Base-by-base conservation (phyloP, 495 filamentous ascomycete species). In the Poronia punctata region DNA sequence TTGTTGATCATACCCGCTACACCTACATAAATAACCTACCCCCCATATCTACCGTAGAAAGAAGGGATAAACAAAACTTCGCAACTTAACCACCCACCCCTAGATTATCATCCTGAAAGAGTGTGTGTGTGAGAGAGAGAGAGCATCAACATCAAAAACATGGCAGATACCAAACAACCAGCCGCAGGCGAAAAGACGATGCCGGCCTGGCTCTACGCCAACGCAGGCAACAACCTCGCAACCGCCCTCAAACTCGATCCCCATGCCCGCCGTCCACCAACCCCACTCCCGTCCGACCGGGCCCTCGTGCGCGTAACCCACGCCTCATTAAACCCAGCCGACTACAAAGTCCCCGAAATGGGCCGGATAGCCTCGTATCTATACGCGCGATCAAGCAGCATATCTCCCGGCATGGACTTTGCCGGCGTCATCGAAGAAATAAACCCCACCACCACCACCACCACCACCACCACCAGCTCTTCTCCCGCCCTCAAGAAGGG, bases 301-400 rank as follows among this genome's bases (percentile, higher is more conserved):
- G 40, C 78, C 20, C 72, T 86, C 17, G 59, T 86, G 30, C 59
- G 73, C 34, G 74, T 85, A 5, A 50, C 76, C 35, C 56, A 67
- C 35, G 62, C 65, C 8, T 56, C 72, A 11, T 57, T 86, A 35
- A 88, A 88, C 60, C 83, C 83, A 2, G 74, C 75, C 20, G 83
- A 88, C 68, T 79, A 78, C 74, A 86, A 86, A 56, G 45, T 75
- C 12, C 69, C 77, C 12, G 78, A 84, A 45, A 43, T 79, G 32
- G 61, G 64, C 1, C 17, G 68, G 7, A 5, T 76, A 5, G 50
- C 48, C 5, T 61, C 65, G 14, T 38, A 71, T 4, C 22, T 71
- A 0, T 54, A 76, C 45, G 56, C 54, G 20, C 20, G 36, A 0
- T 18, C 48, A 17, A 67, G 57, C 20, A 70, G 72, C 1, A 73